Evolutionary conservation across 2,329 filamentous ascomycete genomes (phyloP).

Genomic region (Alternaria sp.): DNA sequence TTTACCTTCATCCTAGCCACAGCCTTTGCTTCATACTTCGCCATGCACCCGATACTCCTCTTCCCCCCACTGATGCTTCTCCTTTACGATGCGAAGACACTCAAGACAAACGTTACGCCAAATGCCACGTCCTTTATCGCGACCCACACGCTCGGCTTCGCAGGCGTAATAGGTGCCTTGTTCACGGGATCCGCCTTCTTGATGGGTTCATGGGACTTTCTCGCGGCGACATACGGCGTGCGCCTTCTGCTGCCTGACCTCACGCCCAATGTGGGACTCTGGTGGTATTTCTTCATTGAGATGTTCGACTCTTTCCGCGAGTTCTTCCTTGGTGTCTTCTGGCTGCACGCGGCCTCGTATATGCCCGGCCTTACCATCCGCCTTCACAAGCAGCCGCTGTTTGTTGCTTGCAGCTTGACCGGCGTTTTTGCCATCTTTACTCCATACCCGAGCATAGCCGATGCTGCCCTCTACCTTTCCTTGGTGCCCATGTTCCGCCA

Average conservation of each 20-base stretch:
- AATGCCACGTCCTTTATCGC: slow-evolving; percentile 61
- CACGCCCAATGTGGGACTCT: slow-evolving; percentile 92
- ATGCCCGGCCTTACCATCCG: slow-evolving; percentile 85
- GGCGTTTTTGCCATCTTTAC: slow-evolving; percentile 96
- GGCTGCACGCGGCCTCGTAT: slow-evolving; percentile 92
- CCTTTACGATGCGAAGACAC: slow-evolving; percentile 64
- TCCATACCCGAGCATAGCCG: slow-evolving; percentile 92
- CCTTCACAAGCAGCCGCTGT: slow-evolving; percentile 83
- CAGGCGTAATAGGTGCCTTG: slow-evolving; percentile 60
- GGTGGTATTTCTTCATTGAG: slow-evolving; percentile 99
- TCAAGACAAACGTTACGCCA: slow-evolving; percentile 41
- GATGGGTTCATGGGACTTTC: slow-evolving; percentile 85
- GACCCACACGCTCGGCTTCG: slow-evolving; percentile 63
- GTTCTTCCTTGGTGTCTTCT: slow-evolving; percentile 98
- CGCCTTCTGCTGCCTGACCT: slow-evolving; percentile 90
- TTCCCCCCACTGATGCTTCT: slow-evolving; percentile 83
- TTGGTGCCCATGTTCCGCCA: slow-evolving; percentile 88
- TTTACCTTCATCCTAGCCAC: slow-evolving; percentile 83
- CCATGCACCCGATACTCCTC: slow-evolving; percentile 88
- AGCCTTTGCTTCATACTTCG: slow-evolving; percentile 87
- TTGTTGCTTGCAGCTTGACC: slow-evolving; percentile 81
- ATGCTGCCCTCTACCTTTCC: slow-evolving; percentile 85
- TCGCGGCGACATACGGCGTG: slow-evolving; percentile 89
- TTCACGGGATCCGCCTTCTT: slow-evolving; percentile 76
- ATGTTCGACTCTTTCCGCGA: slow-evolving; percentile 98